phyloP scores from a whole-genome alignment of 1,284 basidiomycete genomes.

The Takashimella tepidaria region DNA sequence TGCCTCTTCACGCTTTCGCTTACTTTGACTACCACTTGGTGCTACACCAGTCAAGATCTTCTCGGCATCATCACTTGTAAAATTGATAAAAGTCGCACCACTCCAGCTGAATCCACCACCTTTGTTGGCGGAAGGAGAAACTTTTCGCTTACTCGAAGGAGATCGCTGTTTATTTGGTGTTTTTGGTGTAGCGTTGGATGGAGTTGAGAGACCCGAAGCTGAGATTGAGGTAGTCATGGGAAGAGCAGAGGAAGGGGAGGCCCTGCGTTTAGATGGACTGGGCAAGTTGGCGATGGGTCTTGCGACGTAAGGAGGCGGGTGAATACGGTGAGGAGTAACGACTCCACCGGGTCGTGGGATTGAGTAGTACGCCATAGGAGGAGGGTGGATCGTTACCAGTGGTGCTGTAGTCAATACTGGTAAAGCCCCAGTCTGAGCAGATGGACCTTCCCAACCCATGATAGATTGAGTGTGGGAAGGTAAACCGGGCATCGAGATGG shows the following conservation, averaged over 20 bases:
- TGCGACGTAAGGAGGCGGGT: conserved; percentile 30
- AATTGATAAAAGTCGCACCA: conserved; percentile 39
- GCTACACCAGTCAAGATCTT: conserved; percentile 43
- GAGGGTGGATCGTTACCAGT: conserved; percentile 29
- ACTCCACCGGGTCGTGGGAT: neutral
- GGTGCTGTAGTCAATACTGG: conserved; percentile 24
- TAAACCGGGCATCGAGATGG: neutral
- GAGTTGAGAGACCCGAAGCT: neutral
- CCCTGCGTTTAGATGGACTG: neutral
- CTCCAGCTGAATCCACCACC: neutral
- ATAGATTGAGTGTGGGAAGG: conserved; percentile 14
- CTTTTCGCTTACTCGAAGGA: neutral
- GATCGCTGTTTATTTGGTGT: neutral
- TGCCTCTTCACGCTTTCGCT: conserved; percentile 3
- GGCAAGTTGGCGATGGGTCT: conserved; percentile 32
- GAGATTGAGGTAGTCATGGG: neutral
- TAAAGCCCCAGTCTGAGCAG: conserved; percentile 6
- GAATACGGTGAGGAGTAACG: conserved; percentile 20
- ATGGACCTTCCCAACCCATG: conserved; percentile 31
- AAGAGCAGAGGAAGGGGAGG: neutral
- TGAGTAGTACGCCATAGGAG: conserved; percentile 15
- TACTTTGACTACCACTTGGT: conserved; percentile 34
- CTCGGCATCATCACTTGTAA: conserved; percentile 39
- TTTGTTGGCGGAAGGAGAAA: neutral
- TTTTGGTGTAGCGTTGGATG: neutral